Percentiles rank a stretch among this genome's conserved stretches.
phyloP scores from a whole-genome alignment of 2,329 filamentous ascomycete genomes.

The Exophiala dermatitidis region DNA sequence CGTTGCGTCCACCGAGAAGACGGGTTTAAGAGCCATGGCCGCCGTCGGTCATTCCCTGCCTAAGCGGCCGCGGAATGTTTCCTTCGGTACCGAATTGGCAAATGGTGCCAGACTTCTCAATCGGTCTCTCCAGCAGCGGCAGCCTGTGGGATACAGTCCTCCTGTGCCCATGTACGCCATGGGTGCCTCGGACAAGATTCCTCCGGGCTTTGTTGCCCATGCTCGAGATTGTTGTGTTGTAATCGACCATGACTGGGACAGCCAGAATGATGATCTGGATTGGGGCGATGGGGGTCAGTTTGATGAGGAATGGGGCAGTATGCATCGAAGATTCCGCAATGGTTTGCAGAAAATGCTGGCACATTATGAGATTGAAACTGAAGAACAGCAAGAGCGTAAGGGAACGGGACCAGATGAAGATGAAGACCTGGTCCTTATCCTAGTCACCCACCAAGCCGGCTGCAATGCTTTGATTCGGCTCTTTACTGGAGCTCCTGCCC shows the following conservation, averaged over 20 bases:
- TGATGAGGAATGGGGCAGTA: conserved; percentile 89
- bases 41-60: conserved; percentile 24
- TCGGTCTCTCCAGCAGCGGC: conserved; percentile 11
- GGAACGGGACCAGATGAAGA: conserved; percentile 50
- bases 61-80: conserved; percentile 22
- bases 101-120: conserved; percentile 17
- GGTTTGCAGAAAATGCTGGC: conserved; percentile 71
- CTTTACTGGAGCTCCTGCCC: conserved; percentile 80
- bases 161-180: conserved; percentile 79
- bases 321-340: conserved; percentile 82
- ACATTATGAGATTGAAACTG: conserved; percentile 61
- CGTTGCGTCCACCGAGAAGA: conserved; percentile 29
- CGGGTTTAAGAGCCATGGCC: conserved; percentile 25
- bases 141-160: conserved; percentile 54
- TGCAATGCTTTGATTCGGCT: conserved; percentile 93
- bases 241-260: conserved; percentile 96
- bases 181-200: conserved; percentile 71
- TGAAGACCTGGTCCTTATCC: conserved; percentile 69
- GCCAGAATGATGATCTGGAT: conserved; percentile 65
- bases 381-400: conserved; percentile 34
- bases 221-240: conserved; percentile 77
- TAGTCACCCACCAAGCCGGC: conserved; percentile 91
- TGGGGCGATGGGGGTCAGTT: conserved; percentile 86
- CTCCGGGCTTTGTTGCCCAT: conserved; percentile 80
- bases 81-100: conserved; percentile 21